Evolutionary conservation across 2,329 filamentous ascomycete species (phyloP).

Genomic region (Talaromyces sp.): DNA sequence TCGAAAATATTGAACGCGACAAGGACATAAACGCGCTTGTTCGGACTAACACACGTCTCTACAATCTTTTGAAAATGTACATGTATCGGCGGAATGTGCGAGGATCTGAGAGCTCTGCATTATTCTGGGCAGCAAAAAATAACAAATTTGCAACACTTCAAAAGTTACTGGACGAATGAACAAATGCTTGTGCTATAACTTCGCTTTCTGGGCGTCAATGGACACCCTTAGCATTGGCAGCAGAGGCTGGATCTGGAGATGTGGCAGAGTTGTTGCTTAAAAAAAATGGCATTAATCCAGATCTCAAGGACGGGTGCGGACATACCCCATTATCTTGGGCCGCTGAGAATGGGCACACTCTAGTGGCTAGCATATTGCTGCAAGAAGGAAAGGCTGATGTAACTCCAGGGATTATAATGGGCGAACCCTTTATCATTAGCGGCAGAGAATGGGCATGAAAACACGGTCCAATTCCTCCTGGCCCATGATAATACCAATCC

Average conservation of each 20-base stretch:
- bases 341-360: background rate
- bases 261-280: background rate
- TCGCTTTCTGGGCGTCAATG: background rate
- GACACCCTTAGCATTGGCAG: background rate
- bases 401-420: background rate
- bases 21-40: slow-evolving; percentile 11
- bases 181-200: background rate
- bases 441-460: background rate
- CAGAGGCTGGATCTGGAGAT: background rate
- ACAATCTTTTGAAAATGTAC: slow-evolving; percentile 9
- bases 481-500: background rate
- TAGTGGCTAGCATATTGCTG: background rate
- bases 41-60: slow-evolving; percentile 5
- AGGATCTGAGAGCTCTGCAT: slow-evolving; percentile 2
- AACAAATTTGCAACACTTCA: background rate
- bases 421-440: background rate
- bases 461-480: background rate
- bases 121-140: slow-evolving; percentile 10
- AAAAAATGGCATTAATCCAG: background rate
- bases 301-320: background rate
- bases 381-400: background rate
- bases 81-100: slow-evolving; percentile 11
- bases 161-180: background rate
- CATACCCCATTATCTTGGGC: background rate
- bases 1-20: background rate